phyloP scores from a whole-genome alignment of 768 basidiomycete genomes.

The Megacollybia marginata region DNA sequence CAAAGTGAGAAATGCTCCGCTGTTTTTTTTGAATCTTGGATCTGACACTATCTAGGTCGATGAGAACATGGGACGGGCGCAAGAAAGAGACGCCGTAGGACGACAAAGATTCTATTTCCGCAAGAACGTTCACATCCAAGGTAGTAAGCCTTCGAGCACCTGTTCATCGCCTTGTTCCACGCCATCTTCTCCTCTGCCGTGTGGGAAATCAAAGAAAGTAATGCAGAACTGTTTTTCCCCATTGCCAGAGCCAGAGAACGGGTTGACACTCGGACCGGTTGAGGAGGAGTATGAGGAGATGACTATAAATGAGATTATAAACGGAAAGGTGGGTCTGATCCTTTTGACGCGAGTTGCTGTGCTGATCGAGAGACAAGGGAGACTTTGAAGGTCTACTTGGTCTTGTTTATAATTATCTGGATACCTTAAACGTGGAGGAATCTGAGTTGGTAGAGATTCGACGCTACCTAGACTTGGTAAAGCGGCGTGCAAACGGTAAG shows the following conservation, averaged over 20 bases:
- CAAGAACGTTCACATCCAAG: slow-evolving; percentile 69
- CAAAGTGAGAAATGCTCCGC: slow-evolving; percentile 45
- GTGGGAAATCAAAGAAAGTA: slow-evolving; percentile 53
- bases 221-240: slow-evolving; percentile 62
- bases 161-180: slow-evolving; percentile 39
- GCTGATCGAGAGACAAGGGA: slow-evolving; percentile 31
- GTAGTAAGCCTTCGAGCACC: slow-evolving; percentile 33
- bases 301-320: slow-evolving; percentile 88
- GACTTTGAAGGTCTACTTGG: slow-evolving; percentile 77
- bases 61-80: slow-evolving; percentile 91
- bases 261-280: slow-evolving; percentile 33
- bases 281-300: slow-evolving; percentile 90
- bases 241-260: slow-evolving; percentile 44
- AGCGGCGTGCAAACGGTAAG: slow-evolving; percentile 73
- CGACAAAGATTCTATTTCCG: slow-evolving; percentile 86
- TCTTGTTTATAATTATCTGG: slow-evolving; percentile 77
- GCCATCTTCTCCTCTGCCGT: slow-evolving; percentile 24
- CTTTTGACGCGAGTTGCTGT: neutral
- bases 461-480: slow-evolving; percentile 75
- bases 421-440: slow-evolving; percentile 72
- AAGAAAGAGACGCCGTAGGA: slow-evolving; percentile 69
- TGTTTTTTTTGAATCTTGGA: neutral
- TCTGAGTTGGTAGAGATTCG: slow-evolving; percentile 55
- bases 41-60: slow-evolving; percentile 59
- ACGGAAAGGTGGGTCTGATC: slow-evolving; percentile 63